Evolutionary conservation across 257 asterid species (phyloP).

Genomic region (Nemophila menziesii): DNA sequence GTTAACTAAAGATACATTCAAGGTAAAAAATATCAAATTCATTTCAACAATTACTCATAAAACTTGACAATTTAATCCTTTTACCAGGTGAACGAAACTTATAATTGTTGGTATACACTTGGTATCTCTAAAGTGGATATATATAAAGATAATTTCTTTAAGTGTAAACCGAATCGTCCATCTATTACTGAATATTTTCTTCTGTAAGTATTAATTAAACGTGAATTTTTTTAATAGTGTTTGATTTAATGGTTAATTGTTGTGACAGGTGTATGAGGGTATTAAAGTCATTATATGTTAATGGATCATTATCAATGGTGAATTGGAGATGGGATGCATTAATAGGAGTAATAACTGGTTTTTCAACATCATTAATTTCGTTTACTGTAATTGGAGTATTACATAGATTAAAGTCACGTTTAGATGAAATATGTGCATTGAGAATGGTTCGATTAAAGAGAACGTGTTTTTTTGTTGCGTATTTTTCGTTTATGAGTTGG

Average conservation of each 20-base stretch:
- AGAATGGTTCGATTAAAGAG: constrained; percentile 39
- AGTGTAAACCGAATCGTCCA: constrained; percentile 78
- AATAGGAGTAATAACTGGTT: constrained; percentile 50
- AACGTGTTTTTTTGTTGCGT: constrained; percentile 50
- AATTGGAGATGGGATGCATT: constrained; percentile 69
- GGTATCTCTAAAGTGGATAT: constrained; percentile 75
- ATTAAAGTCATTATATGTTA: constrained; percentile 37
- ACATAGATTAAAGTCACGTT: constrained; percentile 23
- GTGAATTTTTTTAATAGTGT: not conserved
- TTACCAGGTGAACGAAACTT: constrained; percentile 78
- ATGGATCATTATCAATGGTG: constrained; percentile 20
- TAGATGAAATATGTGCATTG: constrained; percentile 19
- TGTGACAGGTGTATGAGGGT: constrained; percentile 57
- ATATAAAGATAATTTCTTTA: constrained; percentile 51
- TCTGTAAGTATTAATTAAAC: constrained; percentile 43
- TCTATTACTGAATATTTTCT: constrained; percentile 62
- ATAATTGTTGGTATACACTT: constrained; percentile 78
- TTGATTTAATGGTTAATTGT: not conserved
- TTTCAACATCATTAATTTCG: constrained; percentile 43
- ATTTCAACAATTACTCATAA: not conserved
- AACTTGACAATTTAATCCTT: constrained; percentile 3
- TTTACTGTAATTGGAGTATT: constrained; percentile 31
- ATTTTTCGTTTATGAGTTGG: constrained; percentile 76
- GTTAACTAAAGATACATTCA: constrained; percentile 73
- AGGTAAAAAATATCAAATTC: constrained; percentile 33